A percentile compares a stretch with the other conserved stretches of the same genome.
These are phyloP conservation scores for Oryza meyeriana DNA, from an alignment of 176 grass and related monocot genomes.

Conservation along the genomic window DNA sequence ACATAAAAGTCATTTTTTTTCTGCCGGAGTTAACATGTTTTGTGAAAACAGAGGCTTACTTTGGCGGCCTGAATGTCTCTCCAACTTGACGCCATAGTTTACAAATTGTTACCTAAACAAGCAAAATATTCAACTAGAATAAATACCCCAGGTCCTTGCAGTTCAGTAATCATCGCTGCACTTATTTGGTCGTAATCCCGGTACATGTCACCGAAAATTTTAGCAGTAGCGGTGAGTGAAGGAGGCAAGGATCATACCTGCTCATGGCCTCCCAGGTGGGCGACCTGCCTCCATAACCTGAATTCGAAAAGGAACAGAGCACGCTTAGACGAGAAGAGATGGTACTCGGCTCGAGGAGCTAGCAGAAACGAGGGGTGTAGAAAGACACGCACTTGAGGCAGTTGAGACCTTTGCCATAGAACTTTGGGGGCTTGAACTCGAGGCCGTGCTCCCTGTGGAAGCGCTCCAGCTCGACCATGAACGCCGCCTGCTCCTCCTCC, in stretches of 20 bases:
- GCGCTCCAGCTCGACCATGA: slow-evolving; percentile 89
- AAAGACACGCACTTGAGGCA: slow-evolving; percentile 80
- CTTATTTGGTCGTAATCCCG: slow-evolving; percentile 1
- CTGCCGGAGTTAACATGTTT: not conserved
- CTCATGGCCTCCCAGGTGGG: slow-evolving; percentile 90
- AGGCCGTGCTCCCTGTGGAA: slow-evolving; percentile 75
- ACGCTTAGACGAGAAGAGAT: slow-evolving; percentile 14
- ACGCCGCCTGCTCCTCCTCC: slow-evolving; percentile 87
- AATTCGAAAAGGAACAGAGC: slow-evolving; percentile 19
- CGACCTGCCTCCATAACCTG: slow-evolving; percentile 99
- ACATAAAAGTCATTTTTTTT: not conserved
- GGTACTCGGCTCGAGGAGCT: not conserved
- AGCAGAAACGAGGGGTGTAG: not conserved
- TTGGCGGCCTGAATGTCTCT: slow-evolving; percentile 95
- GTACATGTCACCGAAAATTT: not conserved
- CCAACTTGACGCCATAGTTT: slow-evolving; percentile 99
- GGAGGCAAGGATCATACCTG: slow-evolving; percentile 47
- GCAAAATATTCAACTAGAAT: not conserved
- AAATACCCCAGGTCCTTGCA: not conserved
- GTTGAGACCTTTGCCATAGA: slow-evolving; percentile 96
- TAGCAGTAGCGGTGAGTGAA: not conserved
- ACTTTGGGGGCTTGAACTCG: slow-evolving; percentile 98
- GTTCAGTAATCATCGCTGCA: slow-evolving; percentile 6
- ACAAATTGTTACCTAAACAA: slow-evolving; percentile 85
- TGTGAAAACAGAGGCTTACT: slow-evolving; percentile 50